Evolutionary conservation across 768 basidiomycete species (phyloP), one percentile per base, ranked within the genome.

Genomic region (Naganishia vaughanmartiniae): DNA sequence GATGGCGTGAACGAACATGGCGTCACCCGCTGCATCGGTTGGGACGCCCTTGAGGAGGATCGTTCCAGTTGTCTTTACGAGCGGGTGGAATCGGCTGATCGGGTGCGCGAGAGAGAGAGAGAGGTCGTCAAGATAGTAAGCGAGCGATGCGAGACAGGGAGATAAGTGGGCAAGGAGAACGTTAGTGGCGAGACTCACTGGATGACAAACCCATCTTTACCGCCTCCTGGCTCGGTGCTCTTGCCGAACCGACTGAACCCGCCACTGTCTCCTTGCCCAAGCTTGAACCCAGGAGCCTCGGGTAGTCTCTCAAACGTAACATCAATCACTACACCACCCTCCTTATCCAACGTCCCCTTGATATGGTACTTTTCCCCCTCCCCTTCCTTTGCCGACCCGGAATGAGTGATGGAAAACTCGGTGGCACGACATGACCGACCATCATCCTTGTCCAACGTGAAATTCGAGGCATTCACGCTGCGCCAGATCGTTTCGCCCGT

Each of bases 1-100:
- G 79, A 98, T 96, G 54, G 95, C 95, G 81, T 95, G 91, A 24
- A 94, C 86, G 80, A 95, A 88, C 89, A 93, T 91, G 33, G 73
- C 82, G 46, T 75, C 81, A 51, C 76, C 81, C 26, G 73, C 75
- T 3, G 76, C 82, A 24, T 79, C 81, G 15, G 82, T 66, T 67
- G 80, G 89, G 69, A 86, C 82, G 54, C 90, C 91, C 36, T 87
- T 85, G 73, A 83, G 80, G 57, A 90, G 86, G 80, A 94, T 77
- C 74, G 87, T 85, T 6, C 94, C 94, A 30, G 84, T 83, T 21
- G 85, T 86, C 34, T 81, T 76, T 73, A 85, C 84, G 46, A 87
- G 85, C 17, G 93, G 93, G 89, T 91, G 93, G 86, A 96, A 93
- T 58, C 89, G 89, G 80, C 81, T 82, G 66, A 9, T n/a, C n/a